Conservation (phyloP, 2,329 filamentous ascomycete genomes). For the Colletotrichum higginsianum region DNA sequence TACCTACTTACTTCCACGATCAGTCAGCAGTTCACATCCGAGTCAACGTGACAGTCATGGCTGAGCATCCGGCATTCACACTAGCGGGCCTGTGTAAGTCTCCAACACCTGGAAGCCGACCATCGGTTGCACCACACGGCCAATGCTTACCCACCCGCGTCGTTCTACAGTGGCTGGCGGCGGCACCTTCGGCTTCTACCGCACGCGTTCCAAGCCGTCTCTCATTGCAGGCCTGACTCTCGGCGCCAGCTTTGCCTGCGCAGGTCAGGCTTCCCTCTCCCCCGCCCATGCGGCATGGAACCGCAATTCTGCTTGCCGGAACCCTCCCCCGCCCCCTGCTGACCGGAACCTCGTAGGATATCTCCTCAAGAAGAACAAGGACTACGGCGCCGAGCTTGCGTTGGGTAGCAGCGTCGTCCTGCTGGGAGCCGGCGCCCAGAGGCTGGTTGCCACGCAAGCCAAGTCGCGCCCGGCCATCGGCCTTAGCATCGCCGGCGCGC, state of each 20-base stretch:
- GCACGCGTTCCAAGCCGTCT: slow-evolving; percentile 51
- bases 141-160: neutral
- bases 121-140: neutral
- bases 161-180: slow-evolving; percentile 49
- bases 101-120: neutral
- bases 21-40: neutral
- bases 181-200: slow-evolving; percentile 51
- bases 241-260: slow-evolving; percentile 50
- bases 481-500: slow-evolving; percentile 51
- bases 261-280: slow-evolving; percentile 45
- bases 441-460: slow-evolving; percentile 56
- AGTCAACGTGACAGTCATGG: neutral
- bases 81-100: neutral
- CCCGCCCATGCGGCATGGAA: neutral
- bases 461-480: slow-evolving; percentile 55
- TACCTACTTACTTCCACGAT: neutral
- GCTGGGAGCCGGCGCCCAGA: slow-evolving; percentile 54
- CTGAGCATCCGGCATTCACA: slow-evolving; percentile 7
- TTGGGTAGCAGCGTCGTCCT: slow-evolving; percentile 57
- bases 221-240: slow-evolving; percentile 52
- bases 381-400: slow-evolving; percentile 59
- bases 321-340: neutral
- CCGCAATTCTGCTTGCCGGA: neutral
- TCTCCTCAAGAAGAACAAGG: slow-evolving; percentile 58
- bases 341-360: slow-evolving; percentile 50